Base-by-base conservation (phyloP, 176 grass and related monocot genomes). In the Avena insularis region DNA sequence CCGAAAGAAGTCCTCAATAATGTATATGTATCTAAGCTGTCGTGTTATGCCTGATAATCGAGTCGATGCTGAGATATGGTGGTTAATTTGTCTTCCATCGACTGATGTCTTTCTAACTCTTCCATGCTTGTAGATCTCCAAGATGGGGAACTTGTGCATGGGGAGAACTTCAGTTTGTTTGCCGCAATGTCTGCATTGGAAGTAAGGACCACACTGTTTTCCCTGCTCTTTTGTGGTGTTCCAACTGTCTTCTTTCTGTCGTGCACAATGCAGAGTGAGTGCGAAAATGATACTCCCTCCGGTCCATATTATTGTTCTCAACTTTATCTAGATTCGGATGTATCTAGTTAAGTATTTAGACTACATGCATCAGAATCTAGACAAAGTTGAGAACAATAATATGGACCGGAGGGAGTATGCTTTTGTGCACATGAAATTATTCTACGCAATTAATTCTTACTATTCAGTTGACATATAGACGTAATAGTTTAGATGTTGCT, bases 101-200 rank as follows among this genome's bases (percentile, higher is more conserved):
- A 56, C 33, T 85, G 51, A 6, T 79, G 38, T 40, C 40, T 65
- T 77, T 83, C 51, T 83, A 38, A 79, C 85, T 59, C 13, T 48
- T 87, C 62, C 47, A 66, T 89, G 46, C n/a, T 80, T 92, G 51
- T 82, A 98, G 96, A 96, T 91, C 94, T 98, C 80, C 83, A 94
- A 72, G 92, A 96, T 77, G 93, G 93, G 64, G 91, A 98, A 43
- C 96, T 98, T 86, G 74, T 98, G 58, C 96, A 98, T 88, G 96
- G 93, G 81, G 94, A 96, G 85, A 98, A 92, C 85, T 98, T 98
- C 75, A 98, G 93, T 89, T 83, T 98, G 51, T 98, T 98, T 92
- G 96, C 93, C 71, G 93, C 96, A 43, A 98, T 98, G 96, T 96
- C 96, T 80, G 96, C 96, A 20, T 88, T 98, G 90, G 96, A 98